phyloP scores from a whole-genome alignment of 345 rosid species.

The Brassica cretica region DNA sequence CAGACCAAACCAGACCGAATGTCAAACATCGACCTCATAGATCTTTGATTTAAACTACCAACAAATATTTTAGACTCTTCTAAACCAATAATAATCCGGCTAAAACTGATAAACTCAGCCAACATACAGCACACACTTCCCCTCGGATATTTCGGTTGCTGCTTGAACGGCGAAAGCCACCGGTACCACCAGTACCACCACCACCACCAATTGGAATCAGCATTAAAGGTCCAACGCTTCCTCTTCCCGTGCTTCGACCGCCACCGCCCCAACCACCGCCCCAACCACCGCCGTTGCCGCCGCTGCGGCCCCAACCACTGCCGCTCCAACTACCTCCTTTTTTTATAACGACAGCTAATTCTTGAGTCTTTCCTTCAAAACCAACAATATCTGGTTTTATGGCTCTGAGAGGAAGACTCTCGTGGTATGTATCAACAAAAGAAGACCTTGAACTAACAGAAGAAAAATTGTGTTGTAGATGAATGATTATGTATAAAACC shows the following conservation, averaged over 20 bases:
- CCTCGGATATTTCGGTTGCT: not conserved
- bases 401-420: not conserved
- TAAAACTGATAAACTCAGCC: conserved; percentile 16
- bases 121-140: not conserved
- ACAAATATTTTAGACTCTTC: not conserved
- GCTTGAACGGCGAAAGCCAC: conserved; percentile 16
- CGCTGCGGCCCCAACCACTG: too few relatives aligned
- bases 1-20: not conserved
- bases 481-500: conserved; percentile 16
- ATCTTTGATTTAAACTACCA: not conserved
- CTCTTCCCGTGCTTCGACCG: not conserved
- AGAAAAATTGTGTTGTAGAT: conserved; percentile 3
- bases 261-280: not conserved
- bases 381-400: conserved; percentile 12
- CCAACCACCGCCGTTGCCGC: too few relatives aligned
- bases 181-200: not conserved
- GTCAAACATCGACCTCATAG: not conserved
- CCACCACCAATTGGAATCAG: not conserved
- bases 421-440: conserved; percentile 2
- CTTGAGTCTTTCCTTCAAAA: conserved; percentile 24
- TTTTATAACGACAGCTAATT: conserved; percentile 30
- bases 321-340: conserved; percentile 3
- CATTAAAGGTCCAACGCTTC: not conserved
- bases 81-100: conserved; percentile 26
- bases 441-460: conserved; percentile 19